Percentiles rank a stretch among this genome's conserved stretches.
phyloP scores from a whole-genome alignment of 192 early-diverging fungal species.

The Gonapodya sp. region DNA sequence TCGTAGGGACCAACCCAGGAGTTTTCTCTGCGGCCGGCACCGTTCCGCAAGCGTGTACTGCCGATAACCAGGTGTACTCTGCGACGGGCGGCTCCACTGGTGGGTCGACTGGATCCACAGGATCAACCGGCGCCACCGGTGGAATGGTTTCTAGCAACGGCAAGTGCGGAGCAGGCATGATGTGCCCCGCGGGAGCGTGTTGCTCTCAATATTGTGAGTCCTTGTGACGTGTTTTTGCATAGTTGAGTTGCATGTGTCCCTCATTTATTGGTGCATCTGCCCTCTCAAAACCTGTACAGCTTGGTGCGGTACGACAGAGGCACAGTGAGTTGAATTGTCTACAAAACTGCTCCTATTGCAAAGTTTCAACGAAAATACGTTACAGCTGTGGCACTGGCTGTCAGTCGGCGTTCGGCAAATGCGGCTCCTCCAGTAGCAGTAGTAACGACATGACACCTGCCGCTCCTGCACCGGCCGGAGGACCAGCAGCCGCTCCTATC shows the following conservation, averaged over 20 bases:
- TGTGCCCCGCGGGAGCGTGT: neutral
- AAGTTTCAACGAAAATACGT: neutral
- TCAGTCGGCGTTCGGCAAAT: neutral
- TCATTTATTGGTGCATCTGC: no score
- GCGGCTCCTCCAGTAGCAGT: neutral
- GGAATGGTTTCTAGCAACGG: neutral
- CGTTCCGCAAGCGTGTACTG: neutral
- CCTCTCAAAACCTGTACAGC: neutral
- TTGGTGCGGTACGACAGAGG: neutral
- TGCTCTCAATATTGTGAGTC: neutral
- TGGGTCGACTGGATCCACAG: neutral
- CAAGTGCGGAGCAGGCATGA: neutral
- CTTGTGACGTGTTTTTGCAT: neutral
- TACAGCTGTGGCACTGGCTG: neutral
- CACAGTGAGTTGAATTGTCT: neutral
- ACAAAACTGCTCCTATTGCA: neutral
- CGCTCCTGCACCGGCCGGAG: neutral
- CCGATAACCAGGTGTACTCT: neutral
- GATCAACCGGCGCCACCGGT: neutral
- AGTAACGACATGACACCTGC: neutral
- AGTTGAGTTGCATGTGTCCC: no score
- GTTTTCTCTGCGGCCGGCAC: neutral
- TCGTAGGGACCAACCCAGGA: neutral
- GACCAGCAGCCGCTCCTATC: no score
- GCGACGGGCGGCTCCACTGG: neutral